These are phyloP conservation scores for Mycena vitilis DNA, from an alignment of 768 basidiomycete genomes.

Conservation along the genomic window DNA sequence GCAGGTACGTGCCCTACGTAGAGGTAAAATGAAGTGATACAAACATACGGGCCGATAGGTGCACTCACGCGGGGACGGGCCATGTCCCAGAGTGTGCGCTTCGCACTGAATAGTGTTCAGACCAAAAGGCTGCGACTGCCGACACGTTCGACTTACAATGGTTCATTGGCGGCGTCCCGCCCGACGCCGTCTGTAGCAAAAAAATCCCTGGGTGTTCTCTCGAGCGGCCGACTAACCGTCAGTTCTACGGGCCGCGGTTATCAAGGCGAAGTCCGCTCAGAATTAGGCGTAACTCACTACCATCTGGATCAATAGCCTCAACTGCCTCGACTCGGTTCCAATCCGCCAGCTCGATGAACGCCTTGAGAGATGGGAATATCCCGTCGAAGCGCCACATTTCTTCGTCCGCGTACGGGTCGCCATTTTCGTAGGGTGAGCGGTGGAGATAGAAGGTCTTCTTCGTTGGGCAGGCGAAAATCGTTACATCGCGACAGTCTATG, in stretches of 20 bases:
- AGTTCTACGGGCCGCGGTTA: neutral
- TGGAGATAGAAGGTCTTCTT: slow-evolving; percentile 1
- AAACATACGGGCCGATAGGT: neutral
- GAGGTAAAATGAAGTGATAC: neutral
- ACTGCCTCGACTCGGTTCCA: slow-evolving; percentile 8
- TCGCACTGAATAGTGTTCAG: neutral
- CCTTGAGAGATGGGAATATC: slow-evolving; percentile 1
- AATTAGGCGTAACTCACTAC: neutral
- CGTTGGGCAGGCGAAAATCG: neutral
- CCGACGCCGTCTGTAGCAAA: neutral
- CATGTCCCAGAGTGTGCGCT: slow-evolving; percentile 13
- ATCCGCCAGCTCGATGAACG: slow-evolving; percentile 9
- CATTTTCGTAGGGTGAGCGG: neutral
- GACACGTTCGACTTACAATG: too few species aligned
- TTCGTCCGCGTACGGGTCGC: neutral
- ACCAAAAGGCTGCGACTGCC: too few species aligned
- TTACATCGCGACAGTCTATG: neutral
- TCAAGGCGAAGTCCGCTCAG: neutral
- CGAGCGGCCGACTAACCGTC: neutral
- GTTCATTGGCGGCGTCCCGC: slow-evolving; percentile 11
- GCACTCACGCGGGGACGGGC: neutral
- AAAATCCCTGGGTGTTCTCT: neutral
- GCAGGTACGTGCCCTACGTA: slow-evolving; percentile 11
- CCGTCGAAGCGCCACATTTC: slow-evolving; percentile 8
- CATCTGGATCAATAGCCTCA: neutral